Conservation (phyloP, 106 monocot genomes). For the Agapanthus africanus region DNA sequence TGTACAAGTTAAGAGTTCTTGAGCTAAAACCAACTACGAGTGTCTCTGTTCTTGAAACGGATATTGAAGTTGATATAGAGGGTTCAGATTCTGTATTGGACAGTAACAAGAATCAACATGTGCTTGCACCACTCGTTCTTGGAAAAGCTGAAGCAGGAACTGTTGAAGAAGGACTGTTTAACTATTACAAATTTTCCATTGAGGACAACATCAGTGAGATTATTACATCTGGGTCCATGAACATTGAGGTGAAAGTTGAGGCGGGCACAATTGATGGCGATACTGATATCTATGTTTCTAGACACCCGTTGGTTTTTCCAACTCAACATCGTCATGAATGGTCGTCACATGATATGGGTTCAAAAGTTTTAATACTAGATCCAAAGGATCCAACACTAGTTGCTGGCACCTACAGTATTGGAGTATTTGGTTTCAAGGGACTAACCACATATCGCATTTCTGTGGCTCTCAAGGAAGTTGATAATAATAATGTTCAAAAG, state of each 20-base stretch:
- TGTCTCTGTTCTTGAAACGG: constrained; percentile 90
- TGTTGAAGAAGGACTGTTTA: constrained; percentile 73
- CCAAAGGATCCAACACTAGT: constrained; percentile 20
- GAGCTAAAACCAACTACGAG: constrained; percentile 70
- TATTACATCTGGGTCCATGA: constrained; percentile 39
- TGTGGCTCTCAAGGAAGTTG: constrained; percentile 50
- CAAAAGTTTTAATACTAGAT: constrained; percentile 59
- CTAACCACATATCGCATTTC: constrained; percentile 59
- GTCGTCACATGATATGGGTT: constrained; percentile 87
- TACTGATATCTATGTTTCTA: constrained; percentile 85
- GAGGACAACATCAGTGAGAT: constrained; percentile 37
- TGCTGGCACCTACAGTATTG: constrained; percentile 74
- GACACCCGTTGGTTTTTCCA: constrained; percentile 90
- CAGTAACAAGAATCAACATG: constrained; percentile 22
- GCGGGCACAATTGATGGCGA: constrained; percentile 46
- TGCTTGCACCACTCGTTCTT: constrained; percentile 53
- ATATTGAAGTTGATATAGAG: constrained; percentile 89
- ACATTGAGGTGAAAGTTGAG: constrained; percentile 64
- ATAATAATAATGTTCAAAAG: constrained; percentile 16
- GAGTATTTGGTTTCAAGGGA: constrained; percentile 85
- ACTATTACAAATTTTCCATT: constrained; percentile 77
- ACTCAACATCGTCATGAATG: constrained; percentile 84
- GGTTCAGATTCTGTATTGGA: constrained; percentile 36
- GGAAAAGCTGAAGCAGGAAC: constrained; percentile 63
- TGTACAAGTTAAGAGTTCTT: constrained; percentile 68